Evolutionary conservation across 441 rosid genomes (phyloP), one percentile per base, ranked within the genome.

Genomic region (Erodium moschatum): DNA sequence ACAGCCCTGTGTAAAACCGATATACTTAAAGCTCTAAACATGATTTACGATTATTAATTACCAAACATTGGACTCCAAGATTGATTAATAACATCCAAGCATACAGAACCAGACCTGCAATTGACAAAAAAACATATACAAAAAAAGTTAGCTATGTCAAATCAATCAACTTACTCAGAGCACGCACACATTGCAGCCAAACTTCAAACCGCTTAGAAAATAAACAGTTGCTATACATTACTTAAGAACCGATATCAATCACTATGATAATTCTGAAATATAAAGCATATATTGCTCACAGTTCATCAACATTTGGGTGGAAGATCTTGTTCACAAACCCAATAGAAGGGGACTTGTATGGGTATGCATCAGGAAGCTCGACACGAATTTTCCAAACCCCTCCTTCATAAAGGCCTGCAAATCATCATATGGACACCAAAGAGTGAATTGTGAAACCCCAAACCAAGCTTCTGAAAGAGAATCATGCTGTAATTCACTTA

Each of bases 61-160:
- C 94, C 89, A 73, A 88, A 86, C 91, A 88, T 86, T 66, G 94
- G 94, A 80, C 91, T 88, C 94, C 94, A 88, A 42, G 91, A 86
- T 62, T 88, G 91, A 76, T 86, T 88, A 79, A 88, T 88, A 42
- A 88, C 89, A 74, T 88, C 94, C 85, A 86, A 80, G 83, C 94
- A 88, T 42, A 88, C 88, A 67, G 89, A 86, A 68, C 94, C 94
- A 4, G 89, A 88, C 72, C 91, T 88, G 87, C 33, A 62, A 75
- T 65, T 65, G 40, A 72, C 24, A 60, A 21, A 70, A 60, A 72
- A 27, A 6, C 21, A 70, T 10, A 66, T 38, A 38, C 5, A 64
- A 56, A 50, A 7, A 13, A 33, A 24, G 4, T 56, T 61, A 50
- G 65, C 42, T 9, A 42, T 69, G 62, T 38, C 11, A 40, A 44